A percentile compares a stretch with the other conserved stretches of the same genome.
These are phyloP conservation scores for Botryotinia convoluta DNA, from an alignment of 2,329 filamentous ascomycete species.

Conservation along the genomic window DNA sequence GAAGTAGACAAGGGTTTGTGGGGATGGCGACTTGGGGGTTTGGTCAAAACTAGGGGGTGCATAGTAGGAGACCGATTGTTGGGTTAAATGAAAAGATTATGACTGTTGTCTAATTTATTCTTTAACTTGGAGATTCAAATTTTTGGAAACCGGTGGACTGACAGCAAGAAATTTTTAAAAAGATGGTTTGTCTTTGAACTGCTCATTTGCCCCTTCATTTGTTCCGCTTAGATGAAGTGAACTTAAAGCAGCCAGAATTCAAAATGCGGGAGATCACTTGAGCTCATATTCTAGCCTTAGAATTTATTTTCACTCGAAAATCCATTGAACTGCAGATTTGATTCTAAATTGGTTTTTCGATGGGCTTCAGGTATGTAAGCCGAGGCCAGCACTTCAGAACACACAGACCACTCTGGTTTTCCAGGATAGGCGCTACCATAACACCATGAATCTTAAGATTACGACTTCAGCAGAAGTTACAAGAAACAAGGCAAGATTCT, in stretches of 20 bases:
- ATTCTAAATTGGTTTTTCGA: background rate
- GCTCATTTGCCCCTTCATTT: background rate
- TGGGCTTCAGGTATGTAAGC: background rate
- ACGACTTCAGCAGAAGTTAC: background rate
- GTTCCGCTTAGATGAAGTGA: background rate
- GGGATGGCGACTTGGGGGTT: conserved; percentile 25
- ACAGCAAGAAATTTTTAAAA: background rate
- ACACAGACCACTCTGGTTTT: background rate
- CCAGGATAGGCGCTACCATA: background rate
- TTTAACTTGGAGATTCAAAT: background rate
- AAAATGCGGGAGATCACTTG: background rate
- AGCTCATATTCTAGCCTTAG: background rate
- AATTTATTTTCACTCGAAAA: background rate
- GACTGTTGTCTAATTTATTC: too few species aligned
- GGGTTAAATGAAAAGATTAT: background rate
- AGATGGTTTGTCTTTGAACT: background rate
- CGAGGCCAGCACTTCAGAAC: background rate
- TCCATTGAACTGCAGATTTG: background rate
- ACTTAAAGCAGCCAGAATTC: background rate
- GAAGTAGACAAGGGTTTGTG: conserved; percentile 22
- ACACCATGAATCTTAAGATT: background rate
- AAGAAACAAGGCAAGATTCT: background rate
- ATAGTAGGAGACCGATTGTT: background rate
- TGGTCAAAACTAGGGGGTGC: background rate
- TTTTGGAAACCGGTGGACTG: background rate